Evolutionary conservation across 345 rosid genomes (phyloP).

Genomic region (Eucalyptus melliodora): DNA sequence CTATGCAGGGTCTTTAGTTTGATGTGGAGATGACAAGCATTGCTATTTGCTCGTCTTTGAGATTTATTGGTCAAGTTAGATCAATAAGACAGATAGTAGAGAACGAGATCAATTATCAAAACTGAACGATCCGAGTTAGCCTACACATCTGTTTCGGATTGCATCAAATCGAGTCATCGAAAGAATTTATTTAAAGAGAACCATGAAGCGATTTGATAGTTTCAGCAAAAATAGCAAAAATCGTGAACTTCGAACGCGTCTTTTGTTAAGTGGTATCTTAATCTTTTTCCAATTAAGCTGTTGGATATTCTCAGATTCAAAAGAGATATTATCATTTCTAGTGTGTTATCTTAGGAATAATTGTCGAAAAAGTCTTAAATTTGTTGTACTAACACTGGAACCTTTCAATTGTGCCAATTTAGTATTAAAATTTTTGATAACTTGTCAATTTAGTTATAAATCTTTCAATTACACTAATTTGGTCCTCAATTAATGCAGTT

Average conservation of each 20-base stretch:
- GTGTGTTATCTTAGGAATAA: not conserved
- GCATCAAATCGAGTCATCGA: not conserved
- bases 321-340: not conserved
- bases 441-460: too few species aligned
- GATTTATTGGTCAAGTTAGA: not conserved
- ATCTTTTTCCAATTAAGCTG: not conserved
- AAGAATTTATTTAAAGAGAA: not conserved
- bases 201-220: not conserved
- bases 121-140: not conserved
- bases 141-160: not conserved
- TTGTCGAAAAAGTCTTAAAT: too few species aligned
- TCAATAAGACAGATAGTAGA: not conserved
- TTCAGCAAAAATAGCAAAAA: not conserved
- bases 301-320: not conserved
- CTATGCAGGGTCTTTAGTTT: not conserved
- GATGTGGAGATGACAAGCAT: not conserved
- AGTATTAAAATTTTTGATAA: fast-evolving
- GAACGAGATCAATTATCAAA: not conserved
- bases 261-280: not conserved
- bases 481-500: too few species aligned
- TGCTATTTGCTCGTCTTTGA: not conserved
- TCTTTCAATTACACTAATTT: too few species aligned
- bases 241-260: fast-evolving
- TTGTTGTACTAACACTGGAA: too few species aligned
- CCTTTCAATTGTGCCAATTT: fast-evolving